Evolutionary conservation across 768 basidiomycete species (phyloP).

Genomic region (Obba rivulosa): DNA sequence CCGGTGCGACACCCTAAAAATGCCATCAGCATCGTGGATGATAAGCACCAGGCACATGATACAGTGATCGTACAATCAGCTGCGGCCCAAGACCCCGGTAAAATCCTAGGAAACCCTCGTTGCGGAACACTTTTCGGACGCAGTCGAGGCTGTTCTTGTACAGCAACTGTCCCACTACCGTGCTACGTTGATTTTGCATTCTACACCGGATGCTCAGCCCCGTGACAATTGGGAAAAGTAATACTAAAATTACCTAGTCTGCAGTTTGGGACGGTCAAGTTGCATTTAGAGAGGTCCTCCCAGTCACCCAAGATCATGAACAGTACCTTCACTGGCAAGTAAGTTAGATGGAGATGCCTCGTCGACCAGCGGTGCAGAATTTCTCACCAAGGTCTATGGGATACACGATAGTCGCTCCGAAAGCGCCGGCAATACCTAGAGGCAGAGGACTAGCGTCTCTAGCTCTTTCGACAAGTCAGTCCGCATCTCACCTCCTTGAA

Average conservation of each 20-base stretch:
- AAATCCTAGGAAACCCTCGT: conserved; percentile 93
- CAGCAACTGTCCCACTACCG: conserved; percentile 92
- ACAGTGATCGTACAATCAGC: conserved; percentile 56
- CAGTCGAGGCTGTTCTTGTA: conserved; percentile 98
- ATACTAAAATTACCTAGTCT: conserved; percentile 49
- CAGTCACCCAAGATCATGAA: background rate
- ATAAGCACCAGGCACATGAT: conserved; percentile 1
- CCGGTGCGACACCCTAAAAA: conserved; percentile 78
- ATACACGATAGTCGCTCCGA: conserved; percentile 97
- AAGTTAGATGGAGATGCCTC: background rate
- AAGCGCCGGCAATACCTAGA: conserved; percentile 81
- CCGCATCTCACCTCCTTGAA: conserved; percentile 62
- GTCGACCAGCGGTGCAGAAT: background rate
- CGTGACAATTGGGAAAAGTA: background rate
- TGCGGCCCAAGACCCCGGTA: conserved; percentile 96
- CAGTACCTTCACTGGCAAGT: conserved; percentile 63
- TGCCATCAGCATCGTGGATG: background rate
- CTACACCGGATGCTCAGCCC: conserved; percentile 30
- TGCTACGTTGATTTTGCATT: conserved; percentile 97
- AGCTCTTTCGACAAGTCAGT: background rate
- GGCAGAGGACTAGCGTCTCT: background rate
- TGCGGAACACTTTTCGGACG: conserved; percentile 86
- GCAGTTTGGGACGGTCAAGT: conserved; percentile 2
- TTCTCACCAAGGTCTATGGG: conserved; percentile 90
- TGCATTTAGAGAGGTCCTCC: no score